Evolutionary conservation across 2,329 filamentous ascomycete species (phyloP).

Genomic region (Periglandula ipomoeae): DNA sequence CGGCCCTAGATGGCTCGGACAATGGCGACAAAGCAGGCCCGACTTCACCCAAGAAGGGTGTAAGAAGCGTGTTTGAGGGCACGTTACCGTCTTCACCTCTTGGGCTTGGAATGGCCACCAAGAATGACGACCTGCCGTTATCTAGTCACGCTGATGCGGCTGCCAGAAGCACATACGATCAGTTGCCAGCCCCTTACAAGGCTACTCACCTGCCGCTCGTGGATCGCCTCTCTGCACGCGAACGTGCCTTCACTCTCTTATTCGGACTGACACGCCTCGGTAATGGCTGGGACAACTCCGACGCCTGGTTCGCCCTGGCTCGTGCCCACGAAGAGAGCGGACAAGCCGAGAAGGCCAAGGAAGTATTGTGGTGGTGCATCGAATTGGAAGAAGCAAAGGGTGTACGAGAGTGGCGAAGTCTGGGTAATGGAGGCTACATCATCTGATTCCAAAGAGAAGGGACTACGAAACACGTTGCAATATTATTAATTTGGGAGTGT

Average conservation of each 20-base stretch:
- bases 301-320: slow-evolving; percentile 87
- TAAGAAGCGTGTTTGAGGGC: slow-evolving; percentile 2
- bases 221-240: slow-evolving; percentile 80
- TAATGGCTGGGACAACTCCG: slow-evolving; percentile 79
- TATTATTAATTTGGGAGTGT: not conserved
- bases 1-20: slow-evolving; percentile 23
- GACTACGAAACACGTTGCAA: not conserved
- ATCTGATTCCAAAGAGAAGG: slow-evolving; percentile 15
- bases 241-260: slow-evolving; percentile 78
- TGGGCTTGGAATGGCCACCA: slow-evolving; percentile 30
- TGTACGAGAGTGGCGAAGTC: slow-evolving; percentile 67
- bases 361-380: slow-evolving; percentile 95
- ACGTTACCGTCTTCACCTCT: slow-evolving; percentile 36
- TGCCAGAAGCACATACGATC: slow-evolving; percentile 17
- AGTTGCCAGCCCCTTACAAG: slow-evolving; percentile 43
- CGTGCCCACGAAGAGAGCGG: slow-evolving; percentile 81
- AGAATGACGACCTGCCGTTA: slow-evolving; percentile 8
- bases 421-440: slow-evolving; percentile 59
- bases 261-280: slow-evolving; percentile 78
- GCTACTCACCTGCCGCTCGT: slow-evolving; percentile 58
- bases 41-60: not conserved
- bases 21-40: not conserved
- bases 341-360: slow-evolving; percentile 79
- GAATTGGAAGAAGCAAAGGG: slow-evolving; percentile 82
- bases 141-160: slow-evolving; percentile 17